Evolutionary conservation across 495 filamentous ascomycete genomes (phyloP).

Genomic region (Trichodelitschia bisporula): DNA sequence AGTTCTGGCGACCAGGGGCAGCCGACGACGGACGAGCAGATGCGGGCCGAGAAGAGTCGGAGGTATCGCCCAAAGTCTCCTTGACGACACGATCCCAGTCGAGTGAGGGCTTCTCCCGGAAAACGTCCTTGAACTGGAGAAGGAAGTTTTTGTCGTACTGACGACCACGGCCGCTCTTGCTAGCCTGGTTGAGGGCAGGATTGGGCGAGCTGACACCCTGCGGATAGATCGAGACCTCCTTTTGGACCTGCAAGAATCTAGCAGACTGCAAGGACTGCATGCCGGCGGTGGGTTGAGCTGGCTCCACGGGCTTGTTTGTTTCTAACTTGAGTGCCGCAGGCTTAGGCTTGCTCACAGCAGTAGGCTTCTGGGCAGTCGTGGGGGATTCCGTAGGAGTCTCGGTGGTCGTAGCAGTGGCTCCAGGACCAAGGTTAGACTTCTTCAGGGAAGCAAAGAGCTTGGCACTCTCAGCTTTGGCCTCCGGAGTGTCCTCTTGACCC

Average conservation of each 20-base stretch:
- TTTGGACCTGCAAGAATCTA: constrained; percentile 51
- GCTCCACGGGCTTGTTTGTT: constrained; percentile 59
- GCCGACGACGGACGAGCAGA: constrained; percentile 30
- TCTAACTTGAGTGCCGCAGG: constrained; percentile 65
- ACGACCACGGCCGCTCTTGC: constrained; percentile 50
- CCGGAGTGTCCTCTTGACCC: constrained; percentile 5
- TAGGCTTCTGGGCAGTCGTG: constrained; percentile 11
- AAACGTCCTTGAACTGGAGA: constrained; percentile 86
- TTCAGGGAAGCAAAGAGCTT: constrained; percentile 28
- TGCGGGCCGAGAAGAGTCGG: constrained; percentile 38
- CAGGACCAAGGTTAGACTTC: constrained; percentile 26
- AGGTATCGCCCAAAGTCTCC: constrained; percentile 54
- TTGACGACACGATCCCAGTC: constrained; percentile 74
- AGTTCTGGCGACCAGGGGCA: constrained; percentile 21
- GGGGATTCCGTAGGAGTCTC: constrained; percentile 27
- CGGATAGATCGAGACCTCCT: constrained; percentile 42
- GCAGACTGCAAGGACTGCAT: constrained; percentile 78
- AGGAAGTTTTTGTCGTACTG: constrained; percentile 91
- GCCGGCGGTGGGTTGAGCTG: constrained; percentile 71
- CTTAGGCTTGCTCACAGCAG: constrained; percentile 35
- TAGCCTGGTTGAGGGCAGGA: constrained; percentile 57
- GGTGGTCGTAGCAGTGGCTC: constrained; percentile 18
- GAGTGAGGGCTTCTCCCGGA: constrained; percentile 79
- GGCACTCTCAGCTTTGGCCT: constrained; percentile 13
- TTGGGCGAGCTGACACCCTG: constrained; percentile 64